Conservation (phyloP, 495 filamentous ascomycete genomes). For the Neurospora sp. region DNA sequence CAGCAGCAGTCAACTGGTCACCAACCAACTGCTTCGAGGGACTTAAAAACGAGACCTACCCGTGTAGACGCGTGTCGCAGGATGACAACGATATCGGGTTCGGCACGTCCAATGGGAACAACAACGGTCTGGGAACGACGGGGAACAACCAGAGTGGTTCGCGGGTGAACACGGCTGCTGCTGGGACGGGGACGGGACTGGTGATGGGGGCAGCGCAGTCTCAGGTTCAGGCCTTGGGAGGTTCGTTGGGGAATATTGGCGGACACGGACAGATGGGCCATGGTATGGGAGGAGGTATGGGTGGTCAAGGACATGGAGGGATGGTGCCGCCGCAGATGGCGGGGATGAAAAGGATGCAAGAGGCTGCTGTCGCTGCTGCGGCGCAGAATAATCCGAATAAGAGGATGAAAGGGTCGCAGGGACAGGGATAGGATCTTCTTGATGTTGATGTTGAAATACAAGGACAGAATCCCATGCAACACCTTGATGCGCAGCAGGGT, state of each 20-base stretch:
- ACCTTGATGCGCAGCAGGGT: not conserved
- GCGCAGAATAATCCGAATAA: not conserved
- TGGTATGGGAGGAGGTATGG: not conserved
- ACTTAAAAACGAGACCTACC: constrained; percentile 67
- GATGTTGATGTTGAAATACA: too few relatives aligned
- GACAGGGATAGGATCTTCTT: not conserved
- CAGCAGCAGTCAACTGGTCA: constrained; percentile 41
- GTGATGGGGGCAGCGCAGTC: not conserved
- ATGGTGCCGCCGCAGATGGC: not conserved
- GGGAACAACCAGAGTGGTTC: constrained; percentile 65
- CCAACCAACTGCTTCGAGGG: constrained; percentile 85
- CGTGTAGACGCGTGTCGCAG: constrained; percentile 76
- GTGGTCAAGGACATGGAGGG: not conserved
- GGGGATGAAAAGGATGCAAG: not conserved
- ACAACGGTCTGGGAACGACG: constrained; percentile 16
- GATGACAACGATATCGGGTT: constrained; percentile 92
- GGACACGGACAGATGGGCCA: not conserved
- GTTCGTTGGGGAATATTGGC: not conserved
- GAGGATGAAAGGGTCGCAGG: not conserved
- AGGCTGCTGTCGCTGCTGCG: not conserved
- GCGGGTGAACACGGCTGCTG: constrained; percentile 40
- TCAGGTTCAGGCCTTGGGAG: not conserved
- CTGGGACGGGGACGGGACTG: not conserved
- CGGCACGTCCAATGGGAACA: constrained; percentile 69
- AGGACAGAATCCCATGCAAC: not conserved